Conservation (phyloP, 1,139 yeast species). For the Suhomyces kunorum region DNA sequence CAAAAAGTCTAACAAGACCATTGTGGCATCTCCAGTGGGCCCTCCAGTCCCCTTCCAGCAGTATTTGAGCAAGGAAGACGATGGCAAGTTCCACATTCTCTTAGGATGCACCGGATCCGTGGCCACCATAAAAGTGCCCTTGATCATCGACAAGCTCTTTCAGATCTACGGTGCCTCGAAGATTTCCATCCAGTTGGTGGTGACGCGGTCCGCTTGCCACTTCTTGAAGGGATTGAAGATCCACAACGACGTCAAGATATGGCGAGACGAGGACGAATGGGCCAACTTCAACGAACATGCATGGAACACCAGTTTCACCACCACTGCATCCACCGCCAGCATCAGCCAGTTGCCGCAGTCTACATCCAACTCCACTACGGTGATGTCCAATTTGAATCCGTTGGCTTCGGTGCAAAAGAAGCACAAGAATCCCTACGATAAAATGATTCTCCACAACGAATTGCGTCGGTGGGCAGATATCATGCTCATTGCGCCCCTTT, state of each 20-base stretch:
- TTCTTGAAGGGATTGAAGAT: constrained; percentile 78
- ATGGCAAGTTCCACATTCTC: constrained; percentile 79
- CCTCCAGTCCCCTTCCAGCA: constrained; percentile 77
- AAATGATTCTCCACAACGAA: constrained; percentile 75
- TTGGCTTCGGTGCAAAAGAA: constrained; percentile 21
- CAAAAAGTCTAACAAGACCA: constrained; percentile 26
- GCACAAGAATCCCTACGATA: constrained; percentile 43
- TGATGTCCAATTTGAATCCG: constrained; percentile 10
- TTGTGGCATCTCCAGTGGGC: constrained; percentile 58
- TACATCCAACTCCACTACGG: background rate
- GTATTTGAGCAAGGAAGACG: constrained; percentile 69
- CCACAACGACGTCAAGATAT: constrained; percentile 79
- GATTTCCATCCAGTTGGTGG: constrained; percentile 80
- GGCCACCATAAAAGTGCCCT: constrained; percentile 90
- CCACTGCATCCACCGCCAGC: constrained; percentile 11
- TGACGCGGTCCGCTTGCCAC: constrained; percentile 81
- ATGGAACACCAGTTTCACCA: constrained; percentile 17
- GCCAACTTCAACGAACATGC: constrained; percentile 49
- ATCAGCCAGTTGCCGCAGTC: constrained; percentile 3
- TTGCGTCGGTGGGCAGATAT: constrained; percentile 95
- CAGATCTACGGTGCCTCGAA: constrained; percentile 71
- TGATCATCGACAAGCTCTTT: constrained; percentile 78
- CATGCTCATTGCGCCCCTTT: constrained; percentile 84
- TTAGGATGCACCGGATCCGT: constrained; percentile 96
- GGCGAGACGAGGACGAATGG: constrained; percentile 97